Evolutionary conservation across 2,329 filamentous ascomycete genomes (phyloP).

Genomic region (Claviceps monticola): DNA sequence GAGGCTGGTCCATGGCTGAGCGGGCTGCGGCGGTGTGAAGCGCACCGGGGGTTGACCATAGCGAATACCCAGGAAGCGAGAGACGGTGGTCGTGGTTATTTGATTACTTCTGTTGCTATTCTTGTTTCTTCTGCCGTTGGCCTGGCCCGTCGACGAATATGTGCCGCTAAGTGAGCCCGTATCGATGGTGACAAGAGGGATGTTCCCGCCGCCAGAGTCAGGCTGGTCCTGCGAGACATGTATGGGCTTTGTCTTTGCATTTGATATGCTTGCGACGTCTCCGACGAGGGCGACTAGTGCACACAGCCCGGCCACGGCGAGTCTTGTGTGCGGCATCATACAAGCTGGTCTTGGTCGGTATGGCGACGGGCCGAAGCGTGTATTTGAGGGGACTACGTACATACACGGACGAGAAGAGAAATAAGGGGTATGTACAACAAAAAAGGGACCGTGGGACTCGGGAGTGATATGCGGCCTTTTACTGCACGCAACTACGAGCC

Average conservation of each 20-base stretch:
- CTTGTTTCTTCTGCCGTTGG: not conserved
- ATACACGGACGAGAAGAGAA: no score
- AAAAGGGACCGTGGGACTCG: no score
- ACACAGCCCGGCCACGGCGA: not conserved
- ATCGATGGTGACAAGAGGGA: not conserved
- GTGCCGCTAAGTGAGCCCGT: not conserved
- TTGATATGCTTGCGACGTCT: not conserved
- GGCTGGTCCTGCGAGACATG: no score
- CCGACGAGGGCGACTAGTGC: not conserved
- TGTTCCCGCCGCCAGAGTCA: no score
- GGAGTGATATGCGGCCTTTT: no score
- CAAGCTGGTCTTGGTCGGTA: no score
- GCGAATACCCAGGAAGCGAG: conserved; percentile 17
- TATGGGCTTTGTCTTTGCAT: not conserved
- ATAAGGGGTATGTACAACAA: no score
- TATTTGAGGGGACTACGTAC: not conserved
- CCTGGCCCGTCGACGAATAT: not conserved
- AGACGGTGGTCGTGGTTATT: not conserved
- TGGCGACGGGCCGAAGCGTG: not conserved
- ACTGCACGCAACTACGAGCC: no score
- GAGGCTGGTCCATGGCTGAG: conserved; percentile 7
- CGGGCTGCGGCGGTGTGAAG: conserved; percentile 11
- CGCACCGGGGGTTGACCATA: conserved; percentile 15
- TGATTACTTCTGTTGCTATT: no score
- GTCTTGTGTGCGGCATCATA: not conserved